Conservation (phyloP, 495 filamentous ascomycete genomes). For the Podospora tetraspora region DNA sequence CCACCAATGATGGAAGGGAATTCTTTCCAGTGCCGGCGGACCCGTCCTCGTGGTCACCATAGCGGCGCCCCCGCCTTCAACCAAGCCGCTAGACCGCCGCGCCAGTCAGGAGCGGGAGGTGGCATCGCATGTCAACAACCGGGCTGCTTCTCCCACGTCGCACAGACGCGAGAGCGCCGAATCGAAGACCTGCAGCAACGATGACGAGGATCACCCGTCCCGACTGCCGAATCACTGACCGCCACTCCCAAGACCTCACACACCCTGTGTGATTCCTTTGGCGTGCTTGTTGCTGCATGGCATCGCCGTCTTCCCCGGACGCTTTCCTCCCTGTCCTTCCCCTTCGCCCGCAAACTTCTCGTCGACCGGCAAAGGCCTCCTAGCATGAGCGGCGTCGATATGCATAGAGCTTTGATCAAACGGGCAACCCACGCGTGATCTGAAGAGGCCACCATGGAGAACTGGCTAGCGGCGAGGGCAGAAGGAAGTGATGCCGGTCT, state of each 20-base stretch:
- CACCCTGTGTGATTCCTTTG: not conserved
- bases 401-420: not conserved
- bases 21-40: not conserved
- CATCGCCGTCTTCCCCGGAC: not conserved
- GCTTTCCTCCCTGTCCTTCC: not conserved
- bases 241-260: not conserved
- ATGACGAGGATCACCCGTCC: not conserved
- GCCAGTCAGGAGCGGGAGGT: not conserved
- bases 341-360: not conserved
- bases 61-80: not conserved
- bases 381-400: not conserved
- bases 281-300: not conserved
- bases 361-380: not conserved
- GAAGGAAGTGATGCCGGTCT: not conserved
- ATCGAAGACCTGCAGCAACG: not conserved
- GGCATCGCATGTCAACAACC: not conserved
- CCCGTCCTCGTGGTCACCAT: not conserved
- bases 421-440: not conserved
- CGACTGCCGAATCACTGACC: not conserved
- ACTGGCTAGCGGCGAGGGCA: not conserved
- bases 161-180: constrained; percentile 1
- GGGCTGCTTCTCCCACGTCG: not conserved
- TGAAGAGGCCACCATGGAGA: not conserved
- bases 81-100: not conserved
- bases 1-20: not conserved